These are phyloP conservation scores for Colletotrichum gigasporum DNA, from an alignment of 2,329 filamentous ascomycete species.

Conservation along the genomic window DNA sequence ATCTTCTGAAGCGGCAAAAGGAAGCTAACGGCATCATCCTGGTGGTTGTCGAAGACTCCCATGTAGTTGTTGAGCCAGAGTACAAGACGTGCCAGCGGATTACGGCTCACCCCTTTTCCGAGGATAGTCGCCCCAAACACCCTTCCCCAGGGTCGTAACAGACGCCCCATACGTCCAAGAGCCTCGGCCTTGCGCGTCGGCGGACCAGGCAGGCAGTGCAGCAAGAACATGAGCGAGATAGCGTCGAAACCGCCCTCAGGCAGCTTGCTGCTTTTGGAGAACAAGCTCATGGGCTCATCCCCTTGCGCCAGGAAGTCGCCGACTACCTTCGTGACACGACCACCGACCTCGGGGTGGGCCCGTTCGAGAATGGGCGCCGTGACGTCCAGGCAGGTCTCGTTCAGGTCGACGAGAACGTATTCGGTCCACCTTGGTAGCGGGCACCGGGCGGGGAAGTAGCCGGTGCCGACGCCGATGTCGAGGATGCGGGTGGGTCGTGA, in stretches of 20 bases:
- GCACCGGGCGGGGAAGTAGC: background rate
- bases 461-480: background rate
- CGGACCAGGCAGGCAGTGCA: conserved; percentile 39
- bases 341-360: background rate
- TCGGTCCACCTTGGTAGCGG: background rate
- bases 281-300: background rate
- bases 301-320: background rate
- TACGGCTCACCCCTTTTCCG: conserved; percentile 12
- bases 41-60: conserved; percentile 10
- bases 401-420: background rate
- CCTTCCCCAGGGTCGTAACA: conserved; percentile 33
- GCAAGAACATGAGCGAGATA: conserved; percentile 27
- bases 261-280: background rate
- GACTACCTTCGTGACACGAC: background rate
- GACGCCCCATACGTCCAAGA: conserved; percentile 18
- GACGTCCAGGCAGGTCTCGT: background rate
- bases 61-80: conserved; percentile 21
- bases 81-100: background rate
- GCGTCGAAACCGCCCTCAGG: conserved; percentile 2
- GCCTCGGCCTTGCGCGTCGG: conserved; percentile 32
- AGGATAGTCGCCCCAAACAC: conserved; percentile 40
- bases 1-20: background rate
- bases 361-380: background rate
- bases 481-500: background rate
- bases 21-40: conserved; percentile 12